A percentile compares a stretch with the other conserved stretches of the same genome.
phyloP scores from a whole-genome alignment of 148 eudicot species.

The Spergularia bocconei region DNA sequence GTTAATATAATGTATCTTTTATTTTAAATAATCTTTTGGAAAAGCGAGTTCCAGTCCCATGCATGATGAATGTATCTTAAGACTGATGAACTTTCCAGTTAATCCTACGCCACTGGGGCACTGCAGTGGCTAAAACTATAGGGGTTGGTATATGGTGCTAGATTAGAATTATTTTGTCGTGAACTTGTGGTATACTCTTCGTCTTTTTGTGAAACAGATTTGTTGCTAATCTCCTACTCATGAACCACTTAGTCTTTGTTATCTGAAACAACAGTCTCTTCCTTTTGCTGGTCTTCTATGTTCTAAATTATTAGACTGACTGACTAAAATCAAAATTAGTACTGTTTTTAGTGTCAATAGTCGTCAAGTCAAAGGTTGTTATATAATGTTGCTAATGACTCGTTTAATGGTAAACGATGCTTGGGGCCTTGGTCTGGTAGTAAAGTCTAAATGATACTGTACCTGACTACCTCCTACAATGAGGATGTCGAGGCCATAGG shows the following conservation, averaged over 20 bases:
- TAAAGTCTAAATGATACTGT: too few relatives aligned
- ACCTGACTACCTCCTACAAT: neutral
- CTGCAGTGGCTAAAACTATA: constrained; percentile 12
- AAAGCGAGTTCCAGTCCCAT: neutral
- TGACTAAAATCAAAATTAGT: neutral
- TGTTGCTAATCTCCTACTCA: constrained; percentile 8
- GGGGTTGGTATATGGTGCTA: constrained; percentile 19
- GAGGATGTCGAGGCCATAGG: too few relatives aligned
- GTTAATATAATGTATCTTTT: neutral
- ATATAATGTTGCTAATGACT: too few relatives aligned
- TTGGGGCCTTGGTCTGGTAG: too few relatives aligned
- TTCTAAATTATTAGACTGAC: constrained; percentile 8
- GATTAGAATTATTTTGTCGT: constrained; percentile 20
- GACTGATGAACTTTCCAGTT: neutral
- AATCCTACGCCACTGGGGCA: neutral
- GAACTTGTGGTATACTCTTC: constrained; percentile 10
- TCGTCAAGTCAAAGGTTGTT: too few relatives aligned
- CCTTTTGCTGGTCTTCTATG: constrained; percentile 14
- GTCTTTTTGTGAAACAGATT: constrained; percentile 13
- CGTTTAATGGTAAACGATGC: neutral
- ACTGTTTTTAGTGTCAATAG: constrained; percentile 21
- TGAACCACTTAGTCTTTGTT: neutral
- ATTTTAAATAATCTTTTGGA: neutral
- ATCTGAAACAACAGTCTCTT: neutral
- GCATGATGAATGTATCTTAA: neutral